phyloP scores from a whole-genome alignment of 495 filamentous ascomycete genomes.

The Lasiosphaeria hispida region DNA sequence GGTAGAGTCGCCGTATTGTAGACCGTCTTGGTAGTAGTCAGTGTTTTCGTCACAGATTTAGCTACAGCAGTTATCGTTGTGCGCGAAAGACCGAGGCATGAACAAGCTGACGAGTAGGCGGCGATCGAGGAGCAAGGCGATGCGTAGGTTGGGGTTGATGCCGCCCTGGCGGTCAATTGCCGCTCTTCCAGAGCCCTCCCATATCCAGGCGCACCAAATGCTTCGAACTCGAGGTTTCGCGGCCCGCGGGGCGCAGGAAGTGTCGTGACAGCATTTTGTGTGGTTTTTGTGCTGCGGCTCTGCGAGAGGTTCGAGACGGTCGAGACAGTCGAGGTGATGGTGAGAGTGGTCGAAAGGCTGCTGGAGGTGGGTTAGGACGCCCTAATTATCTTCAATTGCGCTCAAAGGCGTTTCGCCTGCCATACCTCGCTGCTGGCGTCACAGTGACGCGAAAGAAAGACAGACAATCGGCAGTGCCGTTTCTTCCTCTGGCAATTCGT shows the following conservation, averaged over 20 bases:
- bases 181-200: slow-evolving; percentile 10
- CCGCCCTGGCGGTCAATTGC: slow-evolving; percentile 15
- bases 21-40: slow-evolving; percentile 10
- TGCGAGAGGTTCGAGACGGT: slow-evolving; percentile 9
- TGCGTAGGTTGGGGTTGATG: slow-evolving; percentile 24
- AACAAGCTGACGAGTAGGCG: slow-evolving; percentile 30
- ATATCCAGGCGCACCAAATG: background rate
- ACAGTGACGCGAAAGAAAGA: slow-evolving; percentile 26
- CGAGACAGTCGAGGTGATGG: slow-evolving; percentile 11
- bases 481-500: slow-evolving; percentile 15
- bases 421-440: slow-evolving; percentile 26
- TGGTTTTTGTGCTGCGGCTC: background rate
- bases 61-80: slow-evolving; percentile 6
- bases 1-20: slow-evolving; percentile 9
- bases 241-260: too few relatives aligned
- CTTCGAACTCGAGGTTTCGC: slow-evolving; percentile 6
- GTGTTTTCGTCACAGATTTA: slow-evolving; percentile 10
- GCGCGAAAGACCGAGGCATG: slow-evolving; percentile 26
- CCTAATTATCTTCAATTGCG: background rate
- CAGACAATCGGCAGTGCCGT: slow-evolving; percentile 28
- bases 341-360: slow-evolving; percentile 17
- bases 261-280: background rate
- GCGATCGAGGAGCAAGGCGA: slow-evolving; percentile 17
- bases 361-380: background rate
- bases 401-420: background rate